Evolutionary conservation across 352 stramenopile genomes (phyloP), one percentile per base, ranked within the genome.

Genomic region (Thalassiosira mediterranea): DNA sequence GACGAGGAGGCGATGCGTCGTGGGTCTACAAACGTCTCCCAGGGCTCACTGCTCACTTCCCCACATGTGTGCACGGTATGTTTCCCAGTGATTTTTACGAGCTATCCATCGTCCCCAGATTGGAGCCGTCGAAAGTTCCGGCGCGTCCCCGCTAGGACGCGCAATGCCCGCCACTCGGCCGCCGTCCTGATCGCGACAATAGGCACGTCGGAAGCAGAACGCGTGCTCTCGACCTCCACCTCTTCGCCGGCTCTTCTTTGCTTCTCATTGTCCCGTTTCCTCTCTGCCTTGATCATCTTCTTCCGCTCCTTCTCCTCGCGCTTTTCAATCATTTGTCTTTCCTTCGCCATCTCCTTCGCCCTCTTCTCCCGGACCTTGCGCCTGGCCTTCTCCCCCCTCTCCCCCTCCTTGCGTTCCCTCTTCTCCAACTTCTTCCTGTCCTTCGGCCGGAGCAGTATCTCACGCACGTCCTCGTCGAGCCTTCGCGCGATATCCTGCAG

Each of bases 391-490:
- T 66, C 63, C 26, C 47, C 63, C 54, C 64, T 72, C 34, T 56
- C 28, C 32, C 25, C 17, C 21, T 54, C 31, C 40, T 72, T 72
- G 46, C 26, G 8, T 53, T 54, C 34, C 28, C 61, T 61, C 52
- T 72, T 57, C 32, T 66, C 63, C 21, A 34, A 8, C 34, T 66
- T 72, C n/a, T 66, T 54, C 26, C 26, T n/a, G 0, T 26, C 38
- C 32, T 72, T 72, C 4, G 49, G 51, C 31, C 40, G 60, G 15
- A 72, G n/a, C n/a, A 72, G 38, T 5, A 72, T 72, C 13, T 37
- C 51, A 23, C 63, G 34, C 21, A 72, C 63, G 17, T 72, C 63
- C 15, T 28, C 19, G 25, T 72, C 63, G 4, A 72, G 37, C 46
- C 52, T 32, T 47, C 23, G 42, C 19, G 63, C 49, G 11, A 72